Conservation (phyloP, 768 basidiomycete genomes). For the Cystobasidium tubakii region DNA sequence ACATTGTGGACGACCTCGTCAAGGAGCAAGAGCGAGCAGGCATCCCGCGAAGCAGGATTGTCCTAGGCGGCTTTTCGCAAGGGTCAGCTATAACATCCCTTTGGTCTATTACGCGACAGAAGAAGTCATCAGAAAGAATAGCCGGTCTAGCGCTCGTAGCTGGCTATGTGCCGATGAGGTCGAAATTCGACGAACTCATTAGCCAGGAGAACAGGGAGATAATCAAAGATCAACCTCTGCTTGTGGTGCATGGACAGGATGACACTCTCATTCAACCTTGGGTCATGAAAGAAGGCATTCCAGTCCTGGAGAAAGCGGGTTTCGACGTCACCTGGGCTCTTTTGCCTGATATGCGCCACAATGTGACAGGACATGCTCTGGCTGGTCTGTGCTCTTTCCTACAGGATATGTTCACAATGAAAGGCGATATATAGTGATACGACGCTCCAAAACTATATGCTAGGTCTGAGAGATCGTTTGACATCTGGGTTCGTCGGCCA, state of each 20-base stretch:
- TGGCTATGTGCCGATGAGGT: conserved; percentile 20
- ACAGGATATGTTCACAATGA: neutral
- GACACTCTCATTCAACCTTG: conserved; percentile 34
- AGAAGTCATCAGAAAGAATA: neutral
- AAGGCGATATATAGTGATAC: neutral
- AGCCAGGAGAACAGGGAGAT: neutral
- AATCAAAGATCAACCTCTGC: conserved; percentile 28
- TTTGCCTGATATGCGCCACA: conserved; percentile 28
- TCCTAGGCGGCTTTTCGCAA: conserved; percentile 26
- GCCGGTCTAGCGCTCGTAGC: conserved; percentile 12
- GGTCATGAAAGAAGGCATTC: conserved; percentile 25
- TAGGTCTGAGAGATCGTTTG: too few species aligned
- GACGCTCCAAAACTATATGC: too few species aligned
- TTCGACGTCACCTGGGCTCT: conserved; percentile 29
- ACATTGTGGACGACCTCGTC: conserved; percentile 10
- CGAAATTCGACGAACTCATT: conserved; percentile 8
- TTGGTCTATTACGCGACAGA: conserved; percentile 8
- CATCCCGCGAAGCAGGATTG: conserved; percentile 12
- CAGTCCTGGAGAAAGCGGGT: conserved; percentile 16
- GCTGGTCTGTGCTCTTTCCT: conserved; percentile 23
- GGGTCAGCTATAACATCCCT: conserved; percentile 19
- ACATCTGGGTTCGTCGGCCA: too few species aligned
- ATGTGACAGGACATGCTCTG: conserved; percentile 10
- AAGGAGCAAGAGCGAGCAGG: conserved; percentile 19
- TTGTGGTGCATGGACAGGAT: conserved; percentile 27